Evolutionary conservation across 192 early-diverging fungal species (phyloP), one percentile per base, ranked within the genome.

Genomic region (Paraglomus brasilianum): DNA sequence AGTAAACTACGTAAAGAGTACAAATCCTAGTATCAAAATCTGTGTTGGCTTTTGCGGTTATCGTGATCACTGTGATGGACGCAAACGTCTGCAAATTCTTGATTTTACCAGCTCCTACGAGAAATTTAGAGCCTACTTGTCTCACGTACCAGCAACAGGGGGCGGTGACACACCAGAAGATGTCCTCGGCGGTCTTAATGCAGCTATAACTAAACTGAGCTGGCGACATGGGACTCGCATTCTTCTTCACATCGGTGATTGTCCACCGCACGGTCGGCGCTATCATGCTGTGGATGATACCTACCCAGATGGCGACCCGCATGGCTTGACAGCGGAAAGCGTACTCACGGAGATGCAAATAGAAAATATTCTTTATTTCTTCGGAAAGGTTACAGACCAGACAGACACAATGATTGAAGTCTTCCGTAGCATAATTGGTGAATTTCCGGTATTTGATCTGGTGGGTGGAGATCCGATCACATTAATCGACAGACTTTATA

Each of bases 231-330:
- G 19, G 6, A 64, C 62, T 61, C 38, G 70, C 8, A 22, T 72
- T n/a, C 36, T 72, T 42, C 17, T 72, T 11, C 70, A 72, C 10
- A 41, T 72, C 40, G 70, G 57, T 30, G 70, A 72, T 61, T 9
- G 15, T 30, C 70, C 70, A 63, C 60, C 70, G 13, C 70, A 72
- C 44, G 70, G 70, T 42, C 13, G 15, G 5, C 49, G 47, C 46
- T 72, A 66, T 24, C 13, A n/a, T 42, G 5, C 4, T 0, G 14
- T 36, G 14, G 5, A 42, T 24, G 70, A 72, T 22, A 9, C 40
- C 5, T 66, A 72, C 44, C 70, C 70, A 36, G 15, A 51, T 41
- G 70, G 70, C 15, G 70, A 72, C 41, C 70, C 70, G 36, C 15
- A 45, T 17, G 70, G 70, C 6, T 52, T 72, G 39, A 63, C 50